Evolutionary conservation across 306 rosid species (phyloP), one percentile per base, ranked within the genome.

Genomic region (Vigna mungo): DNA sequence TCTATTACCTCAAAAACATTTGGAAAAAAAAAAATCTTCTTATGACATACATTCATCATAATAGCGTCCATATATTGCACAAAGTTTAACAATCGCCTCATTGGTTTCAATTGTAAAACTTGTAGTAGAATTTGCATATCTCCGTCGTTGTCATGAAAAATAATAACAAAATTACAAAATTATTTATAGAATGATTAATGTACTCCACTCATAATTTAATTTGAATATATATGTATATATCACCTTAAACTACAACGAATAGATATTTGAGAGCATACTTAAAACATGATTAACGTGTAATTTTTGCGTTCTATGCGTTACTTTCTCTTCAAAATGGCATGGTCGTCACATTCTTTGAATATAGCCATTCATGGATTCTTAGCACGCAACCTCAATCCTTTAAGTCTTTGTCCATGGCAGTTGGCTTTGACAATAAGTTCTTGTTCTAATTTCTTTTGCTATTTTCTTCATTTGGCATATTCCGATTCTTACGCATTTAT

Each of bases 331-430:
- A 16, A 58, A 58, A 23, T 64, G 46, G 37, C 9, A 30, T 32
- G 68, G 46, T 12, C 23, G 43, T 7, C 58, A 53, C 54, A 65
- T 47, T 18, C 36, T 20, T 46, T 62, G 62, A 49, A 63, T 32
- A 21, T 30, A 12, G 39, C 44, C 9, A 61, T 59, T 48, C n/a
- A 10, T 58, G 30, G 18, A 58, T 56, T 52, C 17, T 27, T 36
- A 14, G 65, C 69, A 68, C 59, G 46, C 77, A 70, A 51, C 36
- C 72, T 47, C n/a, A n/a, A n/a, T 66, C 61, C 39, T 16, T 27
- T 11, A 2, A 41, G 80, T 74, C 75, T n/a, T 41, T 81, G 66
- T 75, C 80, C 37, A 39, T 74, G 72, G 72, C 71, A 68, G 77
- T 68, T 79, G 74, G 27, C 9, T 52, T 69, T 58, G 52, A n/a